Conservation (phyloP, 1,139 yeast species). For the Hemisphaericaspora xylofermentans region DNA sequence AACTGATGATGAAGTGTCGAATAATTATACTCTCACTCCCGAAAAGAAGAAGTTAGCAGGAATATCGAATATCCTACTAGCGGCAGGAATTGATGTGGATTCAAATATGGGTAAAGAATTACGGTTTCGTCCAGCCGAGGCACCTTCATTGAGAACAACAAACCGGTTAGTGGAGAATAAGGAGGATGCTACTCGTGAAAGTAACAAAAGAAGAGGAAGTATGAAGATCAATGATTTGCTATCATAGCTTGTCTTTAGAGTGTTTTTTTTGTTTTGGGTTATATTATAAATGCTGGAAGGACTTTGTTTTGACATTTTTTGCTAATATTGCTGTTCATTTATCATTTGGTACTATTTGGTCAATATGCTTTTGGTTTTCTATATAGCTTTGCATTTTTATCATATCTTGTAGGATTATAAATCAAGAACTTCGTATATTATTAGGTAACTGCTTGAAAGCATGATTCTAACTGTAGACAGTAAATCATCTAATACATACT, state of each 20-base stretch:
- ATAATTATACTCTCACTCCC: slow-evolving; percentile 8
- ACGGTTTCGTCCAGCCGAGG: background rate
- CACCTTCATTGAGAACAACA: slow-evolving; percentile 2
- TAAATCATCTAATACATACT: too few relatives aligned
- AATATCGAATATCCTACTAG: slow-evolving; percentile 27
- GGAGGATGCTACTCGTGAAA: slow-evolving; percentile 1
- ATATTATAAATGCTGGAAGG: background rate
- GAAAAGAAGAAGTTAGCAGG: slow-evolving; percentile 15
- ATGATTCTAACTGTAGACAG: too few relatives aligned
- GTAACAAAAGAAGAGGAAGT: slow-evolving; percentile 18
- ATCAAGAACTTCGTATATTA: too few relatives aligned
- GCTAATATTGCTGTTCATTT: background rate
- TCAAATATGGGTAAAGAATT: background rate
- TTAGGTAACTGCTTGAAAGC: too few relatives aligned
- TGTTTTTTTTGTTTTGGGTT: background rate
- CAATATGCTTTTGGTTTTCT: too few relatives aligned
- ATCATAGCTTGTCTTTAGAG: slow-evolving; percentile 11
- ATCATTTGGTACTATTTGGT: background rate
- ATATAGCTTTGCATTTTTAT: too few relatives aligned
- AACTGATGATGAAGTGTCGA: slow-evolving; percentile 7
- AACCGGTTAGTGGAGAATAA: background rate
- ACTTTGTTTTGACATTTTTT: background rate
- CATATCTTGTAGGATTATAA: too few relatives aligned
- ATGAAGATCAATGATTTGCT: slow-evolving; percentile 31
- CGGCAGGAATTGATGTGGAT: slow-evolving; percentile 22